phyloP scores from a whole-genome alignment of 164 flowering plant species.

The Aristolochia fimbriata region DNA sequence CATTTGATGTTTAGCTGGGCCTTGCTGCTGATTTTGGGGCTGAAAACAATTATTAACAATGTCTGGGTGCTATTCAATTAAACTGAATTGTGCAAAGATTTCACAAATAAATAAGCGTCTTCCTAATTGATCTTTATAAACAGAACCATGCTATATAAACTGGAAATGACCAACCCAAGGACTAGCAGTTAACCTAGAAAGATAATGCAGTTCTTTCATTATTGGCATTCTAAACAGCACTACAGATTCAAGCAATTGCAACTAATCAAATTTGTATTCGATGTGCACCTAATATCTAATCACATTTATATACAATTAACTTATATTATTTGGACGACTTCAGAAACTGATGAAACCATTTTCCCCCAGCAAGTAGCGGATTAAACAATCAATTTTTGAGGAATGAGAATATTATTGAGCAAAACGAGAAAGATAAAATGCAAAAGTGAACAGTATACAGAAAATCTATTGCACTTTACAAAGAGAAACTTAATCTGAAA shows the following conservation, averaged over 20 bases:
- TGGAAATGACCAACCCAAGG: not conserved
- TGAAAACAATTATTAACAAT: conserved; percentile 11
- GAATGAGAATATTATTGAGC: not conserved
- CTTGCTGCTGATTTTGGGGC: conserved; percentile 49
- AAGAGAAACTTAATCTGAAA: too few relatives aligned
- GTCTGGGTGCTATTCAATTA: not conserved
- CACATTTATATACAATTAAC: too few relatives aligned
- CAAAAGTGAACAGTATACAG: not conserved
- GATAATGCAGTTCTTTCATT: not conserved
- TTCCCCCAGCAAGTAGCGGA: not conserved
- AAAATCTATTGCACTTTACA: too few relatives aligned
- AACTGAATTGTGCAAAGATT: not conserved
- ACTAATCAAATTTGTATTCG: too few relatives aligned
- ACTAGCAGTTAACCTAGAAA: not conserved
- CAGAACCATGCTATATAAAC: not conserved
- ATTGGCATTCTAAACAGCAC: not conserved
- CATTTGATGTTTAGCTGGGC: conserved; percentile 58
- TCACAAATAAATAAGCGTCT: not conserved
- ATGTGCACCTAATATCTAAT: too few relatives aligned
- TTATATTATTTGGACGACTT: too few relatives aligned
- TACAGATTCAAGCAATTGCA: too few relatives aligned
- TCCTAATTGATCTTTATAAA: not conserved
- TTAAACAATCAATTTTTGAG: not conserved
- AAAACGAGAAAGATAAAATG: not conserved
- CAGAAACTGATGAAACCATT: not conserved